Percentiles rank a stretch among this genome's conserved stretches.
These are phyloP conservation scores for Sporothrix globosa DNA, from an alignment of 2,329 filamentous ascomycete genomes.

Conservation along the genomic window DNA sequence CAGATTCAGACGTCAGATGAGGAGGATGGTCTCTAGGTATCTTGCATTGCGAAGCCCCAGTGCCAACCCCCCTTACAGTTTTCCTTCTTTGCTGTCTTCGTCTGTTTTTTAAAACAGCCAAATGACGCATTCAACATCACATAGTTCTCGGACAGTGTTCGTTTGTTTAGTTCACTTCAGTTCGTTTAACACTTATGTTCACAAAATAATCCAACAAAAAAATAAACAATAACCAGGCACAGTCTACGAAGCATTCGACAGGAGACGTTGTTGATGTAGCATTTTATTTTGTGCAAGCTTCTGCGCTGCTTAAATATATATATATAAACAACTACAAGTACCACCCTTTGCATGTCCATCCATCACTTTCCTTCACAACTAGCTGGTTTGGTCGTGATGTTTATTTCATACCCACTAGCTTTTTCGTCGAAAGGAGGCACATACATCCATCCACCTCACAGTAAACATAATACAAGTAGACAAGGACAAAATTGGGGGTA, in stretches of 20 bases:
- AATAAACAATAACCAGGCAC: background rate
- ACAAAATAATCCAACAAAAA: background rate
- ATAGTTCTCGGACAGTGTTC: background rate
- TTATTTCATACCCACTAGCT: background rate
- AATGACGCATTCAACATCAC: background rate
- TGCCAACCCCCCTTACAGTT: background rate
- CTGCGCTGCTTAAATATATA: background rate
- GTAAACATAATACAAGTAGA: background rate
- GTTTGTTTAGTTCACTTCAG: background rate
- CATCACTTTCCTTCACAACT: background rate
- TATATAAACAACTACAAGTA: slow-evolving; percentile 14
- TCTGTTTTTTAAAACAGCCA: background rate
- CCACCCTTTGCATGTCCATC: background rate
- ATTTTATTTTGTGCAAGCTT: background rate
- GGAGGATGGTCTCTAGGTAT: slow-evolving; percentile 10
- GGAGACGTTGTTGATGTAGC: background rate
- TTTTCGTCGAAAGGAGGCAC: background rate
- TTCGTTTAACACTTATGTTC: background rate
- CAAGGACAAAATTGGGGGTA: background rate
- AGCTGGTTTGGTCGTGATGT: background rate
- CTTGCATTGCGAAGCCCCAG: slow-evolving; percentile 4
- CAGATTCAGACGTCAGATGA: background rate
- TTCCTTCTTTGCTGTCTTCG: background rate
- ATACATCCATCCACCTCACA: background rate
- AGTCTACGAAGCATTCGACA: background rate